Evolutionary conservation across 2,329 filamentous ascomycete species (phyloP), one percentile per base, ranked within the genome.

Genomic region (Coniochaeta pulveracea): DNA sequence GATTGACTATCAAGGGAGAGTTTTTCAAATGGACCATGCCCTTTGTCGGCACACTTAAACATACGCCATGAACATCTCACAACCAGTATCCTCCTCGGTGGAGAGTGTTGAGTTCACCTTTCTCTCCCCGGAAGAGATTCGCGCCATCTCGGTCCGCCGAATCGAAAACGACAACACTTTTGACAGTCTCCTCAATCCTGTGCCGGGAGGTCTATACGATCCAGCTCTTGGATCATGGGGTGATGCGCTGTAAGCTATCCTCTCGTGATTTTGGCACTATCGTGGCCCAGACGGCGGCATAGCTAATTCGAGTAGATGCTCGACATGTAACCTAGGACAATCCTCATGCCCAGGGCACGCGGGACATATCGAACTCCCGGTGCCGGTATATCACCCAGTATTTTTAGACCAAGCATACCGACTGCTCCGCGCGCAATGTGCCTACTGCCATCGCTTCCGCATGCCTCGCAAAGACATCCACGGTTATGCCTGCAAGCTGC

Each of bases 131-230:
- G 68, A 80, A 39, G 89, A 98, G 57, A 86, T 98, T 53, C 78
- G 79, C 54, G 72, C 78, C 40, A 76, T 96, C 47, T 98, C 91
- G 7, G 91, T 95, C 45, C 91, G 91, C 65, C 77, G 79, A 58
- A 93, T 98, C 47, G 82, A 93, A 51, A 93, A 93, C 62, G 80
- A 86, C 33, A 84, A 74, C 44, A 94, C 91, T n/a, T 91, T 96
- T 56, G 91, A 96, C 59, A 85, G 76, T 37, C 74, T 95, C 36
- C 70, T 93, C 44, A 88, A 94, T 48, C 88, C 89, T 6, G 73
- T 93, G 8, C 83, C 86, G 10, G 86, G 86, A 38, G 91, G 91
- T 54, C 70, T 98, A 7, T 94, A 98, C 52, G 91, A 95, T 57
- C 75, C 84, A 36, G 88, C 89, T 29, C 68, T 98, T 39, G 91